Conservation (phyloP, 2,329 filamentous ascomycete species). For the Aphanocladium album region DNA sequence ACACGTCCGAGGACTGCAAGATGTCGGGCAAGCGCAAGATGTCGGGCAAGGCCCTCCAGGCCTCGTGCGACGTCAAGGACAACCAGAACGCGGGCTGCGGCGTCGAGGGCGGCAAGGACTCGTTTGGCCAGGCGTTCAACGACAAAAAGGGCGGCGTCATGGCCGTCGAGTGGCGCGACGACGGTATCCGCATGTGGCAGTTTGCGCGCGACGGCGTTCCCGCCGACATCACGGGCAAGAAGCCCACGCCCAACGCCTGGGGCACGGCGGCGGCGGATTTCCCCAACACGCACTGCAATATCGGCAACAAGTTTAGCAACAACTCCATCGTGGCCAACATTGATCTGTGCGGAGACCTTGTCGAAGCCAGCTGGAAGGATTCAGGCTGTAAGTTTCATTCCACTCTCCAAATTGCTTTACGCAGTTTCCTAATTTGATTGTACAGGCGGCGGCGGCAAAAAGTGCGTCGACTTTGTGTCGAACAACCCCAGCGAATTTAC, state of each 20-base stretch:
- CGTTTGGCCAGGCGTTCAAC: slow-evolving; percentile 51
- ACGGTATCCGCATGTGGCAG: slow-evolving; percentile 60
- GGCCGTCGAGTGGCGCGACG: slow-evolving; percentile 55
- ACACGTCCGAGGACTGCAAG: slow-evolving; percentile 48
- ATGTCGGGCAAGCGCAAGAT: slow-evolving; percentile 52
- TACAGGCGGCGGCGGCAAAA: slow-evolving; percentile 46
- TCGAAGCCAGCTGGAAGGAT: slow-evolving; percentile 39
- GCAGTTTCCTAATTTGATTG: slow-evolving; percentile 17
- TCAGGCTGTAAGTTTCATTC: slow-evolving; percentile 37
- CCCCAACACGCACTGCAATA: slow-evolving; percentile 57
- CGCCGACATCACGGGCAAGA: slow-evolving; percentile 42
- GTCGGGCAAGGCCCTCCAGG: slow-evolving; percentile 37
- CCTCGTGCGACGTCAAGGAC: slow-evolving; percentile 46
- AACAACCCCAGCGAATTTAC: slow-evolving; percentile 51
- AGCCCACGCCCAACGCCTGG: slow-evolving; percentile 58
- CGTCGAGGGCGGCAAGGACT: slow-evolving; percentile 37
- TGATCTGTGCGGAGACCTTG: slow-evolving; percentile 56
- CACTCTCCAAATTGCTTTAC: background rate
- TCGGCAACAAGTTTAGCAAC: slow-evolving; percentile 56
- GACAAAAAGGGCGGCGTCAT: slow-evolving; percentile 51
- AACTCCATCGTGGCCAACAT: slow-evolving; percentile 64
- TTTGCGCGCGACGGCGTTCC: slow-evolving; percentile 47
- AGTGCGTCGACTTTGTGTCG: slow-evolving; percentile 53
- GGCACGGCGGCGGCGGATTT: slow-evolving; percentile 60
- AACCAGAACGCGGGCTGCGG: slow-evolving; percentile 54